These are phyloP conservation scores for Infundibulicybe gibba DNA, from an alignment of 768 basidiomycete species.

Conservation along the genomic window DNA sequence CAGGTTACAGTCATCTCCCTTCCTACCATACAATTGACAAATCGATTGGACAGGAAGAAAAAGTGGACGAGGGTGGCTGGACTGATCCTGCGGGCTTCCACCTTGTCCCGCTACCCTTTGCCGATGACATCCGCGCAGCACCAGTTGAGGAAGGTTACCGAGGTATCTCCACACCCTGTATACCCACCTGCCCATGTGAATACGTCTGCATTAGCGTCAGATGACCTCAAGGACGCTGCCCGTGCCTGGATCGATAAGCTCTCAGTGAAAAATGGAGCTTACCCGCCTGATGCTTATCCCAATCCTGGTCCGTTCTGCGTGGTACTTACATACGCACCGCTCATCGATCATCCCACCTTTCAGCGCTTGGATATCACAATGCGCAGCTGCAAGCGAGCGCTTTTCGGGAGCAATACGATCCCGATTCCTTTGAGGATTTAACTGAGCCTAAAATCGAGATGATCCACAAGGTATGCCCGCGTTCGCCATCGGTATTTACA, in stretches of 20 bases:
- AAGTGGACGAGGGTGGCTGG: slow-evolving; percentile 64
- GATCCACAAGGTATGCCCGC: slow-evolving; percentile 66
- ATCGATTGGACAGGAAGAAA: slow-evolving; percentile 54
- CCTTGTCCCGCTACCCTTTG: slow-evolving; percentile 88
- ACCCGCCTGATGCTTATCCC: slow-evolving; percentile 86
- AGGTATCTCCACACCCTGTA: slow-evolving; percentile 36
- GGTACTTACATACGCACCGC: slow-evolving; percentile 1
- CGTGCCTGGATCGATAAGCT: slow-evolving; percentile 76
- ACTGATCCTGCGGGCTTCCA: slow-evolving; percentile 90
- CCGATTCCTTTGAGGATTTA: slow-evolving; percentile 74
- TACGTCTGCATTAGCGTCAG: slow-evolving; percentile 47
- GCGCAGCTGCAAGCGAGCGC: slow-evolving; percentile 89
- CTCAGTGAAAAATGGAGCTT: slow-evolving; percentile 71
- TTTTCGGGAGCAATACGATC: slow-evolving; percentile 86
- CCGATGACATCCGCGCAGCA: slow-evolving; percentile 87
- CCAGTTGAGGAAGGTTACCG: slow-evolving; percentile 61
- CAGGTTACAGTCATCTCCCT: slow-evolving; percentile 48
- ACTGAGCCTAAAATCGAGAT: slow-evolving; percentile 73
- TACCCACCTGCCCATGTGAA: slow-evolving; percentile 3
- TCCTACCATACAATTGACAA: not conserved
- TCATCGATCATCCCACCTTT: slow-evolving; percentile 1
- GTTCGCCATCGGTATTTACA: slow-evolving; percentile 28
- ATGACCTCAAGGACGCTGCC: slow-evolving; percentile 65
- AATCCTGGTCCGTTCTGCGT: slow-evolving; percentile 70
- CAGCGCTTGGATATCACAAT: slow-evolving; percentile 86